Evolutionary conservation across 768 basidiomycete genomes (phyloP).

Genomic region (Suillus luteus): DNA sequence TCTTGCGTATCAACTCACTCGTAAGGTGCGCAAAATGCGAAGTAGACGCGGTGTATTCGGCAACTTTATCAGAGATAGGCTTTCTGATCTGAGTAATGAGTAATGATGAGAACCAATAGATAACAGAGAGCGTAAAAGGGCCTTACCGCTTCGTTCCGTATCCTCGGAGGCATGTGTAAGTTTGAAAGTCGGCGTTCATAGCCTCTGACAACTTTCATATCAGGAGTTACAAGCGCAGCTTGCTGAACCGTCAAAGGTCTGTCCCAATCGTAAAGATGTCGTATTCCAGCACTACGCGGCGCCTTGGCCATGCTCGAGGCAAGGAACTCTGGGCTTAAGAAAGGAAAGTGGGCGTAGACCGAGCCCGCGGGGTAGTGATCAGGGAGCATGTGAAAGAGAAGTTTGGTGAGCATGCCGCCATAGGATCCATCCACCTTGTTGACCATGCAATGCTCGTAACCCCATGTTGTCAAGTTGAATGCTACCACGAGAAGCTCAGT

Average conservation of each 20-base stretch:
- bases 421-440: slow-evolving; percentile 68
- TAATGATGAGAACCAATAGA: neutral
- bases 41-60: slow-evolving; percentile 16
- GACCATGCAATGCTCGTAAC: slow-evolving; percentile 69
- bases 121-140: neutral
- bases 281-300: slow-evolving; percentile 25
- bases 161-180: slow-evolving; percentile 18
- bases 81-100: slow-evolving; percentile 14
- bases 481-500: slow-evolving; percentile 42
- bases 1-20: slow-evolving; percentile 6
- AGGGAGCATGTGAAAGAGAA: slow-evolving; percentile 74
- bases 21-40: slow-evolving; percentile 14
- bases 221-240: neutral
- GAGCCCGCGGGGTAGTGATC: slow-evolving; percentile 65
- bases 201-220: neutral
- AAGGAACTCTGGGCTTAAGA: slow-evolving; percentile 57
- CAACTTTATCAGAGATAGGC: slow-evolving; percentile 13
- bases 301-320: slow-evolving; percentile 45
- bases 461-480: slow-evolving; percentile 77
- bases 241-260: slow-evolving; percentile 39
- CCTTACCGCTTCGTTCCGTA: slow-evolving; percentile 17
- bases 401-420: slow-evolving; percentile 72
- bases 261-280: slow-evolving; percentile 58
- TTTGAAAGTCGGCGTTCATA: slow-evolving; percentile 23
- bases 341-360: slow-evolving; percentile 79